phyloP scores from a whole-genome alignment of 2,329 filamentous ascomycete genomes.

The Alternaria hordeiaustralica region DNA sequence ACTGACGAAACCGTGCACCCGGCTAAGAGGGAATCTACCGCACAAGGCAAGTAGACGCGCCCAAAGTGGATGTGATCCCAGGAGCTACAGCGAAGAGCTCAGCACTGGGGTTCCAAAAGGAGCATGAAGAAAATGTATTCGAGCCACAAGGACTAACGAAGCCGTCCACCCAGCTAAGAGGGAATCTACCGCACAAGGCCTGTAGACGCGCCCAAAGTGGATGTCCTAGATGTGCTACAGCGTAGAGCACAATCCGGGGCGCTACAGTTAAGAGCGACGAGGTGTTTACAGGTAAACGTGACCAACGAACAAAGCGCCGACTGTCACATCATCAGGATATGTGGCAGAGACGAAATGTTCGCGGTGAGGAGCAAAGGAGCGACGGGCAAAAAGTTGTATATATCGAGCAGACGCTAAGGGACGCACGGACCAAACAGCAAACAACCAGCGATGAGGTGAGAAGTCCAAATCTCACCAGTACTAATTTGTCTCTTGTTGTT shows the following conservation, averaged over 20 bases:
- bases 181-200: not conserved
- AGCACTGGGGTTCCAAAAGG: not conserved
- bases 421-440: not conserved
- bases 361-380: not conserved
- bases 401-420: not conserved
- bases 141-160: not conserved
- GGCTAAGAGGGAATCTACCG: not conserved
- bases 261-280: not conserved
- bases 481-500: too few species aligned
- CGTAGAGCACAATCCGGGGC: not conserved
- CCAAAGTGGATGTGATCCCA: not conserved
- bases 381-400: not conserved
- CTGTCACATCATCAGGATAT: not conserved
- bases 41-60: not conserved
- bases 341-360: not conserved
- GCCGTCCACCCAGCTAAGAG: not conserved
- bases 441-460: not conserved
- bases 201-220: not conserved
- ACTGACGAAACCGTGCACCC: not conserved
- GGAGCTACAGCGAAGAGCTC: not conserved
- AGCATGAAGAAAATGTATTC: not conserved
- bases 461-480: not conserved
- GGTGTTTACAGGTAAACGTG: not conserved
- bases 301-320: not conserved
- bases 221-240: not conserved